phyloP scores from a whole-genome alignment of 495 filamentous ascomycete genomes.

The Penicillium chermesinum region DNA sequence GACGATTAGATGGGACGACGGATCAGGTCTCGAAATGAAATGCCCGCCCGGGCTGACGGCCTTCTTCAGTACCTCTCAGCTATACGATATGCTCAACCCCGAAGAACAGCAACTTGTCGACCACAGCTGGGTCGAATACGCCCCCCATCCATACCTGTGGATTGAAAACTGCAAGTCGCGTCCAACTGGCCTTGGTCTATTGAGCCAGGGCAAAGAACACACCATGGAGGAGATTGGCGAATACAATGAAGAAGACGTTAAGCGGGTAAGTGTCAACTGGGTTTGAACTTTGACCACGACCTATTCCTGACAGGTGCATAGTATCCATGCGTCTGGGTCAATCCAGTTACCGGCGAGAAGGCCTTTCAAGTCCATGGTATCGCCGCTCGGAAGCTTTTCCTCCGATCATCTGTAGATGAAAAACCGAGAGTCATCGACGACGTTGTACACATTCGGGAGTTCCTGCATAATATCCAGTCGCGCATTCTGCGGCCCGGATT shows the following conservation, averaged over 20 bases:
- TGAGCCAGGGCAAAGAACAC: slow-evolving; percentile 26
- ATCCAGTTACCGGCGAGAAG: slow-evolving; percentile 24
- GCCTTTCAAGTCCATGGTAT: slow-evolving; percentile 24
- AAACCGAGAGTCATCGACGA: too few relatives aligned
- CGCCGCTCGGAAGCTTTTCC: slow-evolving; percentile 12
- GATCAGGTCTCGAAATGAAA: too few relatives aligned
- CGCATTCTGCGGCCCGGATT: too few relatives aligned
- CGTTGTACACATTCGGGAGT: too few relatives aligned
- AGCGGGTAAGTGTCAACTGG: slow-evolving; percentile 21
- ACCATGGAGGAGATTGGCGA: slow-evolving; percentile 28
- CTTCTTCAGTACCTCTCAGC: too few relatives aligned
- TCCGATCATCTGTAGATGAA: too few relatives aligned
- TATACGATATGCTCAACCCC: slow-evolving; percentile 31
- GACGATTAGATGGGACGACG: slow-evolving; percentile 39
- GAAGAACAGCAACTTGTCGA: slow-evolving; percentile 35
- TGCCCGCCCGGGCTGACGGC: too few relatives aligned
- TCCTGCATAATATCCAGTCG: too few relatives aligned
- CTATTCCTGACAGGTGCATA: too few relatives aligned
- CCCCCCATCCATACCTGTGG: slow-evolving; percentile 37
- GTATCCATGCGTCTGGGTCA: slow-evolving; percentile 40
- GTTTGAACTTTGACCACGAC: too few relatives aligned
- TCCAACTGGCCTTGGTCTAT: slow-evolving; percentile 33
- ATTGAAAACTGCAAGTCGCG: slow-evolving; percentile 32
- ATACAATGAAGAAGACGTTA: slow-evolving; percentile 28
- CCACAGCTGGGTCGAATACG: slow-evolving; percentile 40